These are phyloP conservation scores for Fusarium ambrosium DNA, from an alignment of 2,329 filamentous ascomycete genomes.

Conservation along the genomic window DNA sequence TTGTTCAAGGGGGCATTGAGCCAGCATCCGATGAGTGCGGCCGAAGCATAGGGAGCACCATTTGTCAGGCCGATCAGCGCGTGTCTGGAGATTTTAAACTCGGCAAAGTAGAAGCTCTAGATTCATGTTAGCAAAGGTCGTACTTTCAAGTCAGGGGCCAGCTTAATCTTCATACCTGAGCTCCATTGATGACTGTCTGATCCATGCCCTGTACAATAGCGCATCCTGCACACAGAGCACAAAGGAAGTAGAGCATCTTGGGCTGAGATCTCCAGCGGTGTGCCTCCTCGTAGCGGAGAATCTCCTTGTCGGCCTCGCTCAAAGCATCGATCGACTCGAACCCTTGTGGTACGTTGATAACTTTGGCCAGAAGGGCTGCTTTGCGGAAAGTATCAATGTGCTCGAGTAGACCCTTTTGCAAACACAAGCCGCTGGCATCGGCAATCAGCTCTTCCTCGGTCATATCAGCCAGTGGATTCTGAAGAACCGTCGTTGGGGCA, in stretches of 20 bases:
- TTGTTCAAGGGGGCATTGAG: slow-evolving; percentile 64
- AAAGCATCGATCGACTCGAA: slow-evolving; percentile 49
- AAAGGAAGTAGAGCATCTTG: slow-evolving; percentile 56
- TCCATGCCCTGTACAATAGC: slow-evolving; percentile 74
- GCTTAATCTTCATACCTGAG: slow-evolving; percentile 47
- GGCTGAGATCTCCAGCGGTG: slow-evolving; percentile 69
- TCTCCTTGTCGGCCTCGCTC: slow-evolving; percentile 51
- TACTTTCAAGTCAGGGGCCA: neutral
- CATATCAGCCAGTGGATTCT: slow-evolving; percentile 41
- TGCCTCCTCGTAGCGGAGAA: slow-evolving; percentile 60
- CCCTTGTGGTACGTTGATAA: slow-evolving; percentile 38
- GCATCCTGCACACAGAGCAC: slow-evolving; percentile 63
- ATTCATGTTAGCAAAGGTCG: slow-evolving; percentile 11
- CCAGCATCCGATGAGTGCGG: slow-evolving; percentile 58
- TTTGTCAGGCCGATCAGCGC: slow-evolving; percentile 66
- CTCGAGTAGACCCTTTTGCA: slow-evolving; percentile 58
- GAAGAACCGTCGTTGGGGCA: slow-evolving; percentile 21
- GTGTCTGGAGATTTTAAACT: slow-evolving; percentile 51
- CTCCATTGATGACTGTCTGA: slow-evolving; percentile 72
- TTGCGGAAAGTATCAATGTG: slow-evolving; percentile 56
- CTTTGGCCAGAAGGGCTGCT: slow-evolving; percentile 53
- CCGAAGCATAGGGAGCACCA: slow-evolving; percentile 66
- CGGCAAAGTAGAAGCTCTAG: slow-evolving; percentile 52
- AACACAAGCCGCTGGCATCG: slow-evolving; percentile 35
- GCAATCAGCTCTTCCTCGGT: slow-evolving; percentile 32